phyloP scores from a whole-genome alignment of 805 yeast species.

The Candida maesae region DNA sequence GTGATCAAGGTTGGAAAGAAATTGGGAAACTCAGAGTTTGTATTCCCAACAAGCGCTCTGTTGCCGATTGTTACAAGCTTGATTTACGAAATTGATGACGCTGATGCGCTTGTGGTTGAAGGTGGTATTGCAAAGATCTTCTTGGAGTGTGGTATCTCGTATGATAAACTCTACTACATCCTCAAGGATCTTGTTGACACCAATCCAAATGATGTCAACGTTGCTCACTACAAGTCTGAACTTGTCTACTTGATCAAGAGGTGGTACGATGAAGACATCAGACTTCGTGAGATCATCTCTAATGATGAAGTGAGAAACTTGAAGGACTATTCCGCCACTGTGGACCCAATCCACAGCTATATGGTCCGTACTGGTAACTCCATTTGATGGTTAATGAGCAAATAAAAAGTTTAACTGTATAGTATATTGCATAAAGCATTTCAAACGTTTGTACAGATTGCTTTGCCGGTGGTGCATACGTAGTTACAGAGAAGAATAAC shows the following conservation, averaged over 20 bases:
- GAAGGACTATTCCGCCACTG: conserved; percentile 43
- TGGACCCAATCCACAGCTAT: conserved; percentile 56
- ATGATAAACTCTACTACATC: conserved; percentile 61
- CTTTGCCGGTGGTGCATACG: no score
- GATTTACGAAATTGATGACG: conserved; percentile 41
- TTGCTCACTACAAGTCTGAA: conserved; percentile 49
- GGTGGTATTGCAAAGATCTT: conserved; percentile 64
- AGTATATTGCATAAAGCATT: neutral
- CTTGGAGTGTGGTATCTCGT: conserved; percentile 57
- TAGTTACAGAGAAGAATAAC: no score
- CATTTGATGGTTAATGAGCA: conserved; percentile 2
- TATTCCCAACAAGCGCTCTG: conserved; percentile 74
- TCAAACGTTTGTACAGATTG: no score
- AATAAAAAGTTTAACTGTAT: neutral
- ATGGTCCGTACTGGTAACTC: conserved; percentile 26
- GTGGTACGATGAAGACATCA: conserved; percentile 67
- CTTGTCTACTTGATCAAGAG: conserved; percentile 58
- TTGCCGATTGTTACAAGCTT: conserved; percentile 57
- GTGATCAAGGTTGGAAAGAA: conserved; percentile 53
- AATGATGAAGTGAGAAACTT: conserved; percentile 30
- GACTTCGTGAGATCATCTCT: conserved; percentile 47
- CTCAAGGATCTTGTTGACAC: conserved; percentile 62
- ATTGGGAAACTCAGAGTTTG: conserved; percentile 64
- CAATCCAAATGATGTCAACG: conserved; percentile 48
- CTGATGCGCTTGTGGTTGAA: conserved; percentile 28